Evolutionary conservation across 1,139 yeast species (phyloP).

Genomic region (Magnusiomyces tetraspermus): DNA sequence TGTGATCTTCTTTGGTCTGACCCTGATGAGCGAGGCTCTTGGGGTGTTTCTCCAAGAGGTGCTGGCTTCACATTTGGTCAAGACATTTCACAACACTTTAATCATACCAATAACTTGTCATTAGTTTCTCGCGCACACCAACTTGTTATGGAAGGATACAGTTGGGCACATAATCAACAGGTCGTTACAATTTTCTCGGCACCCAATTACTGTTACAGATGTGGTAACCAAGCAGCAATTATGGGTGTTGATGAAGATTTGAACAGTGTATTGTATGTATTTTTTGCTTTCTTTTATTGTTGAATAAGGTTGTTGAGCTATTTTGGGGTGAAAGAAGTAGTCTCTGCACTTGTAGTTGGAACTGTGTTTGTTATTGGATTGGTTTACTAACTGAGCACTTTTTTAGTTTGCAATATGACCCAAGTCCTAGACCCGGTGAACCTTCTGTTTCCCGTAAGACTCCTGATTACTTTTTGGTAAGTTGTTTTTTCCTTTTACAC

Average conservation of each 20-base stretch:
- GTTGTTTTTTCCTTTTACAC: not conserved
- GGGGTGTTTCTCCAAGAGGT: constrained; percentile 93
- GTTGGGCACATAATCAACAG: constrained; percentile 68
- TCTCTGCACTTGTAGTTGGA: too few relatives aligned
- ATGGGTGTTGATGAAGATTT: constrained; percentile 87
- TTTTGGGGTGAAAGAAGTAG: too few relatives aligned
- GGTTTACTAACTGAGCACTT: not conserved
- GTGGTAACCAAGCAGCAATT: constrained; percentile 95
- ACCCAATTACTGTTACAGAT: constrained; percentile 87
- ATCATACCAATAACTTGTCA: constrained; percentile 63
- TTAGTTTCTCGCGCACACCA: constrained; percentile 90
- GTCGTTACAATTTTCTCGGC: constrained; percentile 89
- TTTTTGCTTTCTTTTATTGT: too few relatives aligned
- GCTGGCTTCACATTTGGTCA: constrained; percentile 92
- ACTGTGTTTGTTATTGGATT: too few relatives aligned
- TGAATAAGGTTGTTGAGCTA: too few relatives aligned
- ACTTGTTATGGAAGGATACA: constrained; percentile 87
- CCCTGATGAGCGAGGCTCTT: constrained; percentile 88
- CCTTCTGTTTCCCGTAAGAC: constrained; percentile 92
- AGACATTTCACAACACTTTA: constrained; percentile 71
- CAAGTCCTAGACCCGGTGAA: constrained; percentile 90
- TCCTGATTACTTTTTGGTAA: constrained; percentile 79
- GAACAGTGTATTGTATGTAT: constrained; percentile 15
- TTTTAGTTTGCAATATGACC: constrained; percentile 67
- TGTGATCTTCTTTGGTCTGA: constrained; percentile 92